Conservation (phyloP, 768 basidiomycete species). For the Leccinum disarticulatum region DNA sequence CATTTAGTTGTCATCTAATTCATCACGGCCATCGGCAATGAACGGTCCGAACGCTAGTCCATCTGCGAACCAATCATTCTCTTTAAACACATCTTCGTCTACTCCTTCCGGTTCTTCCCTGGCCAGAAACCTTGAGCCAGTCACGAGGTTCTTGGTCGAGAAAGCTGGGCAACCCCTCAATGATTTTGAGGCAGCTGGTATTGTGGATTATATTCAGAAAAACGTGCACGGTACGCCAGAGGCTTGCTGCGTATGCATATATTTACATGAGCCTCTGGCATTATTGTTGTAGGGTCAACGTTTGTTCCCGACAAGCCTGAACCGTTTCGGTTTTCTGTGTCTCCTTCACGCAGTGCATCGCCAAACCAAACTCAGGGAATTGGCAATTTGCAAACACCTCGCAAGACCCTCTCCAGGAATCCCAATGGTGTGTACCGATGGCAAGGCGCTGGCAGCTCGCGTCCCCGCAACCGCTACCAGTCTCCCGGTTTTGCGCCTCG, state of each 20-base stretch:
- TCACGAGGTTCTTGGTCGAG: slow-evolving; percentile 48
- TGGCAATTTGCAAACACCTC: slow-evolving; percentile 35
- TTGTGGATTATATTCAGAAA: slow-evolving; percentile 55
- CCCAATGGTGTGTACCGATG: slow-evolving; percentile 74
- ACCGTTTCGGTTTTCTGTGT: slow-evolving; percentile 63
- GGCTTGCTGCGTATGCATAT: slow-evolving; percentile 8
- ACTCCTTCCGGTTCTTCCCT: slow-evolving; percentile 28
- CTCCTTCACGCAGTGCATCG: slow-evolving; percentile 32
- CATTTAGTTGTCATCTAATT: slow-evolving; percentile 25
- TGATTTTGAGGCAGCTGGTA: slow-evolving; percentile 50
- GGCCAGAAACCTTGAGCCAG: slow-evolving; percentile 46
- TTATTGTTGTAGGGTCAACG: slow-evolving; percentile 24
- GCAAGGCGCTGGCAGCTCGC: slow-evolving; percentile 77
- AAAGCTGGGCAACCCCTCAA: slow-evolving; percentile 49
- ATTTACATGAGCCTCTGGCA: slow-evolving; percentile 12
- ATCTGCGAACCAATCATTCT: slow-evolving; percentile 19
- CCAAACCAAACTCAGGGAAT: slow-evolving; percentile 19
- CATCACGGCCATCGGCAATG: slow-evolving; percentile 16
- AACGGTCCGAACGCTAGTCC: slow-evolving; percentile 16
- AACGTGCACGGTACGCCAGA: slow-evolving; percentile 45
- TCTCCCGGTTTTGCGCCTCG: slow-evolving; percentile 72
- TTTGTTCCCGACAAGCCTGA: slow-evolving; percentile 40
- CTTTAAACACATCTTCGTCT: slow-evolving; percentile 17
- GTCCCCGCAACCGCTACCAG: slow-evolving; percentile 64
- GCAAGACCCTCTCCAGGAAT: slow-evolving; percentile 61